Evolutionary conservation across 2,329 filamentous ascomycete genomes (phyloP), one percentile per base, ranked within the genome.

Genomic region (Xylariomycetidae sp.): DNA sequence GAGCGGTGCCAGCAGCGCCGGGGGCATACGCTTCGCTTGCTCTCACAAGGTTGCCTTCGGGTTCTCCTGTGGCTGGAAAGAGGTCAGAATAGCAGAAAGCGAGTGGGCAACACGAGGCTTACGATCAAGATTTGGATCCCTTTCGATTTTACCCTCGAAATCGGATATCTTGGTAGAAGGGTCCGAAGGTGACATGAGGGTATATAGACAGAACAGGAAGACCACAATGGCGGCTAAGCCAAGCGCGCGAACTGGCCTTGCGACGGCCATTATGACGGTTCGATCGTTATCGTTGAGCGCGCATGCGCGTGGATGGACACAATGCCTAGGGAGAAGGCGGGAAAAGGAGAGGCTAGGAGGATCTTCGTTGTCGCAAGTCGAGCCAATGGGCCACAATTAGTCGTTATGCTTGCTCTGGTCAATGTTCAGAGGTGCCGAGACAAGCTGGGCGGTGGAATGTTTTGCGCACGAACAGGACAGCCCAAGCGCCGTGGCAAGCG

Each of bases 81-180:
- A 34, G 6, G 25, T 40, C 23, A 45, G 44, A 17, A 17, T 16
- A 13, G 19, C 25, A 19, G 6, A 15, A 18, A 19, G 29, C 6
- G 13, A 28, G 13, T 25, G 31, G 37, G 32, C 19, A 39, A n/a
- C n/a, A n/a, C n/a, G n/a, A n/a, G n/a, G n/a, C 84, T 58, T 69
- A 95, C 89, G 79, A 61, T 95, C 88, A 53, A 89, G 59, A 53
- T 90, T 86, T 35, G 90, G 90, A 63, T 96, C 90, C 39, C 77
- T 74, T 47, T 82, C 76, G 63, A 56, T 54, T 23, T 54, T 64
- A 49, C 52, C 62, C 49, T 52, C 58, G 53, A 42, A 59, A 52
- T 50, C 60, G 44, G 62, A 59, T 58, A 45, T 63, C 47, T 29
- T 57, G 47, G 23, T n/a, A n/a, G n/a, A n/a, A n/a, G n/a, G n/a